A percentile compares a stretch with the other conserved stretches of the same genome.
These are phyloP conservation scores for Xylaria longipes DNA, from an alignment of 495 filamentous ascomycete species.

Conservation along the genomic window DNA sequence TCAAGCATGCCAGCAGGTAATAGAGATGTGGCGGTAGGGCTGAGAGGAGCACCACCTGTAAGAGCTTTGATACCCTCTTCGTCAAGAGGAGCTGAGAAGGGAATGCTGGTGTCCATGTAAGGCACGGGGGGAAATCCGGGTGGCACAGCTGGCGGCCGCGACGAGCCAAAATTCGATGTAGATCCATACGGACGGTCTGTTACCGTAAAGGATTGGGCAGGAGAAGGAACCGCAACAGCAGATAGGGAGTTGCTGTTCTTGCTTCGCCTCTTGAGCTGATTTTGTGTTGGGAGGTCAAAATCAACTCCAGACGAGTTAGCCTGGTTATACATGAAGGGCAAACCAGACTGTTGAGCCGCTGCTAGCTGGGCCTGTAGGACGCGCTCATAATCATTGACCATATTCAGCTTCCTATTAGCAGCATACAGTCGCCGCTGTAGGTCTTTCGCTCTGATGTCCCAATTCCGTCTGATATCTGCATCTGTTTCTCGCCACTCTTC, in stretches of 20 bases:
- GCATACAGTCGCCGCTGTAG: constrained; percentile 48
- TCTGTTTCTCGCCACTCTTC: constrained; percentile 59
- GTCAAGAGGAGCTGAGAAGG: constrained; percentile 47
- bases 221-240: constrained; percentile 48
- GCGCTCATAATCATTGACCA: constrained; percentile 50
- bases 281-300: constrained; percentile 54
- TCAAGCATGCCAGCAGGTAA: constrained; percentile 80
- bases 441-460: constrained; percentile 52
- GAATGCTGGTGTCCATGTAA: constrained; percentile 56
- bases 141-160: constrained; percentile 48
- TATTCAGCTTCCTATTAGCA: constrained; percentile 44
- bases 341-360: constrained; percentile 38
- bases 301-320: constrained; percentile 55
- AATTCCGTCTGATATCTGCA: constrained; percentile 47
- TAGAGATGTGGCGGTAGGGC: constrained; percentile 77
- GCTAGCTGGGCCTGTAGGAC: constrained; percentile 40
- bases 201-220: constrained; percentile 47
- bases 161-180: constrained; percentile 45
- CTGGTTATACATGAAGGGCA: constrained; percentile 49
- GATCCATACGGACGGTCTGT: constrained; percentile 43
- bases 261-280: constrained; percentile 59
- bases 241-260: constrained; percentile 64
- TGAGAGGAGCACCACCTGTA: constrained; percentile 73
- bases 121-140: constrained; percentile 59
- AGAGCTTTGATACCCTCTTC: constrained; percentile 53